These are phyloP conservation scores for Syncephalastrum contaminatum DNA, from an alignment of 371 early-diverging fungal species.

Conservation along the genomic window DNA sequence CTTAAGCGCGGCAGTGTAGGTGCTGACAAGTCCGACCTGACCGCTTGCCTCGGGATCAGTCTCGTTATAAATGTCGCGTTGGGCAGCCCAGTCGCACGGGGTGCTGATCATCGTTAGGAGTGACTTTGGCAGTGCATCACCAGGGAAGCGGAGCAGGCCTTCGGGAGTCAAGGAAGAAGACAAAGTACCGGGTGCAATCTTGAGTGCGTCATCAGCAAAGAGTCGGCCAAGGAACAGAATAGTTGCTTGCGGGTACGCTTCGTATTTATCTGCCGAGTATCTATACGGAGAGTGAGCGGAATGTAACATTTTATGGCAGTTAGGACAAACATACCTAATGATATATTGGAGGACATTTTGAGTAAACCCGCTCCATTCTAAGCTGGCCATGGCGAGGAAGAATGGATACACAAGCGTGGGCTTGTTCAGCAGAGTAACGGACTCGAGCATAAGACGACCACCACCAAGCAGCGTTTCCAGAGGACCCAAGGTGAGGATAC, in stretches of 20 bases:
- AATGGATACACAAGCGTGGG: conserved; percentile 60
- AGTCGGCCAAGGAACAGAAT: conserved; percentile 57
- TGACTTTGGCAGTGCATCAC: conserved; percentile 26
- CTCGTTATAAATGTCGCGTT: conserved; percentile 46
- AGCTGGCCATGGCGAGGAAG: conserved; percentile 61
- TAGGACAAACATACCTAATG: conserved; percentile 35
- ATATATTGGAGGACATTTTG: conserved; percentile 71
- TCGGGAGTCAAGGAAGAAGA: conserved; percentile 53
- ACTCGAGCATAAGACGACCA: conserved; percentile 62
- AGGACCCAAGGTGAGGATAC: conserved; percentile 54
- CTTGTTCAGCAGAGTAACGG: conserved; percentile 52
- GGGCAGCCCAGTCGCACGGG: conserved; percentile 52
- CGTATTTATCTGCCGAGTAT: conserved; percentile 47
- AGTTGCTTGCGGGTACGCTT: conserved; percentile 40
- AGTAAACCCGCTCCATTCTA: conserved; percentile 67
- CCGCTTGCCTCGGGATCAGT: conserved; percentile 34
- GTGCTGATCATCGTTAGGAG: conserved; percentile 37
- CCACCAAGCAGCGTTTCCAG: conserved; percentile 59
- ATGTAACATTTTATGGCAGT: not conserved
- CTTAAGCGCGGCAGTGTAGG: conserved; percentile 43
- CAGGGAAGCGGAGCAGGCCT: conserved; percentile 60
- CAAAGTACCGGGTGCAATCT: conserved; percentile 44
- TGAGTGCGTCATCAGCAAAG: conserved; percentile 39
- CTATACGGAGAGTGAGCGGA: conserved; percentile 11
- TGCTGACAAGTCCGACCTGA: too few species aligned